These are phyloP conservation scores for Clavulina sp. DNA, from an alignment of 768 basidiomycete genomes.

Conservation along the genomic window DNA sequence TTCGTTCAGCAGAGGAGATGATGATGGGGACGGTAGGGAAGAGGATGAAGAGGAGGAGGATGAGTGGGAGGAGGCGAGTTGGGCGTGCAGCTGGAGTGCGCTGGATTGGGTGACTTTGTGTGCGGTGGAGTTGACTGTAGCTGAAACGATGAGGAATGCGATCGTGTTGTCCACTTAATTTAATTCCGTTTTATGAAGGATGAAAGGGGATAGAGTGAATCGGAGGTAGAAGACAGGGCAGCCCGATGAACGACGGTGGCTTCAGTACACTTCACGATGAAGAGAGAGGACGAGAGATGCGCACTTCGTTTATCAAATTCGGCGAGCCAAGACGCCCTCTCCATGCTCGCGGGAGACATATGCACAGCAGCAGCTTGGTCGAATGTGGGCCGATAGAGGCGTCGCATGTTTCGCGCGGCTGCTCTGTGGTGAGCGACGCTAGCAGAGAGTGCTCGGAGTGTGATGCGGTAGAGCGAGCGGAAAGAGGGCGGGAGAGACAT, in stretches of 20 bases:
- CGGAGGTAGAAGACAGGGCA: background rate
- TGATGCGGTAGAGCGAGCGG: slow-evolving; percentile 11
- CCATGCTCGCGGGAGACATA: background rate
- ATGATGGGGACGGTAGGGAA: too few species aligned
- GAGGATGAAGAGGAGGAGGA: too few species aligned
- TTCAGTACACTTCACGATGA: background rate
- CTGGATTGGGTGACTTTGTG: slow-evolving; percentile 10
- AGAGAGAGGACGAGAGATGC: background rate
- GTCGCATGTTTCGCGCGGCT: slow-evolving; percentile 6
- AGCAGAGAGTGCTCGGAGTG: slow-evolving; percentile 11
- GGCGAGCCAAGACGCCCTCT: background rate
- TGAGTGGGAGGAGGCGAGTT: background rate
- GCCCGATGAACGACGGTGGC: background rate
- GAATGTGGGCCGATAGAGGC: slow-evolving; percentile 10
- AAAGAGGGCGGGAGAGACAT: too few species aligned
- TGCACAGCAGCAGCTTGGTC: slow-evolving; percentile 1
- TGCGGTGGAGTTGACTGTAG: slow-evolving; percentile 2
- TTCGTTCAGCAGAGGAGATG: too few species aligned
- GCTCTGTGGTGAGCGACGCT: slow-evolving; percentile 10
- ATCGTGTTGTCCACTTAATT: slow-evolving; percentile 11
- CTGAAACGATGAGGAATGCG: slow-evolving; percentile 7
- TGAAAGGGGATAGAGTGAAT: background rate
- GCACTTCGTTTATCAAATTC: background rate
- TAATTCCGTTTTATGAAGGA: background rate
- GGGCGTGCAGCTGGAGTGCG: slow-evolving; percentile 2